phyloP scores from a whole-genome alignment of 768 basidiomycete genomes.

The Boletus sp. region DNA sequence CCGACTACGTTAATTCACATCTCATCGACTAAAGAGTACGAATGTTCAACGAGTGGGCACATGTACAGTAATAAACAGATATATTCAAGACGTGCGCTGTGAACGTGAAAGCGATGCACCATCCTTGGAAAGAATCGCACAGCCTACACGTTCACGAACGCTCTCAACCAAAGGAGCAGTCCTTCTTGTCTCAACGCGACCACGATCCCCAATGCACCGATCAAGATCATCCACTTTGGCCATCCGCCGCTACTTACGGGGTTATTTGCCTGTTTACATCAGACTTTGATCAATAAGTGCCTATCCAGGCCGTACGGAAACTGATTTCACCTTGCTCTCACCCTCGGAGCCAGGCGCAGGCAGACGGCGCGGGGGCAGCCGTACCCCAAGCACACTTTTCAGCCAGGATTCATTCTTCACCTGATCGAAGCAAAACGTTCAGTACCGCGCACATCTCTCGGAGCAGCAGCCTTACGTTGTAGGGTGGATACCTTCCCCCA shows the following conservation, averaged over 20 bases:
- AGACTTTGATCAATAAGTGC: conserved; percentile 19
- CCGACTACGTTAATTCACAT: background rate
- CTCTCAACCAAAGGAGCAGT: conserved; percentile 1
- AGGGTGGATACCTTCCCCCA: conserved; percentile 31
- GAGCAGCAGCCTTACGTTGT: conserved; percentile 16
- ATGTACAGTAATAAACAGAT: too few relatives aligned
- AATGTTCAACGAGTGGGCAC: background rate
- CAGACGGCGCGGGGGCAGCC: conserved; percentile 24
- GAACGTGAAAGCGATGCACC: background rate
- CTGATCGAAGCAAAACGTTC: conserved; percentile 7
- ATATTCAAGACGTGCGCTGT: background rate
- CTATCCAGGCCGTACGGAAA: background rate
- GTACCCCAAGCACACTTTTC: conserved; percentile 7
- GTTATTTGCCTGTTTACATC: background rate
- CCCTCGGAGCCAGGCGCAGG: conserved; percentile 11
- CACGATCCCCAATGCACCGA: conserved; percentile 3
- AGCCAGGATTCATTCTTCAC: conserved; percentile 27
- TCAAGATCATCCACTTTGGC: conserved; percentile 7
- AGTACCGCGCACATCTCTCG: background rate
- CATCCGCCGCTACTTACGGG: background rate
- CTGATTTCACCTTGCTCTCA: conserved; percentile 10
- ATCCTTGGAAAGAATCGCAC: too few relatives aligned
- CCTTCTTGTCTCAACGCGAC: conserved; percentile 3
- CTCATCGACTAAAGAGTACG: background rate
- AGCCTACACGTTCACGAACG: background rate